Evolutionary conservation across 1,284 basidiomycete species (phyloP), one percentile per base, ranked within the genome.

Genomic region (Leccinum angustisporum): DNA sequence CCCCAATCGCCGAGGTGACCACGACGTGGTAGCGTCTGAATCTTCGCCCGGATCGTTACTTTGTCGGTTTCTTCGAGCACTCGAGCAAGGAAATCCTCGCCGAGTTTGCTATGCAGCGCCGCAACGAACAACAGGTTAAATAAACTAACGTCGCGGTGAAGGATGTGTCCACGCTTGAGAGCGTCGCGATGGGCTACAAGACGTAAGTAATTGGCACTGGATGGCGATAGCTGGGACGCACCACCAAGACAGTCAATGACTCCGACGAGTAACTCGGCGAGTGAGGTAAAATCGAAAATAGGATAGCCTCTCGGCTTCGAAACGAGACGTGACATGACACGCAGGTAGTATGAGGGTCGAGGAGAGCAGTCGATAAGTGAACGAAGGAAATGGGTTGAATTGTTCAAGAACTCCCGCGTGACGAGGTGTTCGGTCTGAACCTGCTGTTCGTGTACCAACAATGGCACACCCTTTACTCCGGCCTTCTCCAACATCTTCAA

Each of bases 91-190:
- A 61, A 53, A 18, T 21, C 34, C 9, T 9, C 13, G 6, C 16
- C n/a, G 5, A 31, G 25, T 4, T 60, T 11, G 38, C 13, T 33
- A 2, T 60, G 10, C 2, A 25, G 43, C 11, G 7, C 46, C 48
- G 50, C 2, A 16, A 46, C 18, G 2, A 62, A 21, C 5, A 64
- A 21, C 1, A 64, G 36, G 13, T 65, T 65, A 31, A 61, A 57
- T 1, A 58, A 21, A 6, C 62, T 64, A 1, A 64, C 36, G 5
- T 64, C 53, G 25, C 48, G 25, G 25, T 51, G 25, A 51, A 51
- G 48, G 21, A 51, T 51, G 48, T 5, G 1, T 2, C 34, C 43
- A 0, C 50, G 9, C 6, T 54, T 27, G 3, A 61, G 25, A 30
- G 50, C 25, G 5, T 65, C 51, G 13, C 34, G n/a, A 38, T 65